Evolutionary conservation across 768 basidiomycete genomes (phyloP).

Genomic region (Porpolomopsis calyptriformis): DNA sequence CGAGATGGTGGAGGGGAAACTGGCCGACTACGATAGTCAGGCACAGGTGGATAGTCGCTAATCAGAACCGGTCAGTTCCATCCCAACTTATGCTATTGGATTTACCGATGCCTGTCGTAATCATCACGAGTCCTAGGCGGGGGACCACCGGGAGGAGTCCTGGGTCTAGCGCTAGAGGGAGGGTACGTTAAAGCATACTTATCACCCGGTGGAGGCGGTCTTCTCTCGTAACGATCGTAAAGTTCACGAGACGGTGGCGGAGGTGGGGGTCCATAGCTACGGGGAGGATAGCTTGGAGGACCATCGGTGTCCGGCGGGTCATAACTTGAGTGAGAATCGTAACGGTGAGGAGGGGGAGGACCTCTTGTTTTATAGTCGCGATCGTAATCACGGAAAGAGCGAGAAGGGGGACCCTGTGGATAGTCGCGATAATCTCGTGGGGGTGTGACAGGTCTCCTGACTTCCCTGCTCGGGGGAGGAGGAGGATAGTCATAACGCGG

Average conservation of each 20-base stretch:
- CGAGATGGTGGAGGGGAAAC: conserved; percentile 42
- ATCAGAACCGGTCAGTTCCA: too few relatives aligned
- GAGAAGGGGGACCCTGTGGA: conserved; percentile 31
- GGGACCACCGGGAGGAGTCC: conserved; percentile 28
- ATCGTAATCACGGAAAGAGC: conserved; percentile 52
- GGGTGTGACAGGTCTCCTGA: conserved; percentile 48
- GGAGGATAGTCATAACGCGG: conserved; percentile 52
- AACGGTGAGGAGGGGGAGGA: conserved; percentile 35
- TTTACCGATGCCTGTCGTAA: conserved; percentile 38
- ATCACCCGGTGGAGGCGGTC: conserved; percentile 31
- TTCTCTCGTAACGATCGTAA: conserved; percentile 56
- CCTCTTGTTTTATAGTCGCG: conserved; percentile 47
- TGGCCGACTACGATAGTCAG: conserved; percentile 44
- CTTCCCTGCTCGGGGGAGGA: conserved; percentile 40
- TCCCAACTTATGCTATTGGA: conserved; percentile 41
- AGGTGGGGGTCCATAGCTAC: conserved; percentile 40
- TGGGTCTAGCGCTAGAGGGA: conserved; percentile 44
- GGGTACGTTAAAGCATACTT: conserved; percentile 33
- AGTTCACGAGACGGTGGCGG: conserved; percentile 38
- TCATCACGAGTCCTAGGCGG: conserved; percentile 49
- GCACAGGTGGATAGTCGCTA: conserved; percentile 40
- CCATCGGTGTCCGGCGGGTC: conserved; percentile 43
- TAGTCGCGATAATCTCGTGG: conserved; percentile 64
- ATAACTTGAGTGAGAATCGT: conserved; percentile 41
- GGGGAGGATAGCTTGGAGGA: conserved; percentile 43